A percentile compares a stretch with the other conserved stretches of the same genome.
phyloP scores from a whole-genome alignment of 2,329 filamentous ascomycete species.

The Chrysoporthe cubensis region DNA sequence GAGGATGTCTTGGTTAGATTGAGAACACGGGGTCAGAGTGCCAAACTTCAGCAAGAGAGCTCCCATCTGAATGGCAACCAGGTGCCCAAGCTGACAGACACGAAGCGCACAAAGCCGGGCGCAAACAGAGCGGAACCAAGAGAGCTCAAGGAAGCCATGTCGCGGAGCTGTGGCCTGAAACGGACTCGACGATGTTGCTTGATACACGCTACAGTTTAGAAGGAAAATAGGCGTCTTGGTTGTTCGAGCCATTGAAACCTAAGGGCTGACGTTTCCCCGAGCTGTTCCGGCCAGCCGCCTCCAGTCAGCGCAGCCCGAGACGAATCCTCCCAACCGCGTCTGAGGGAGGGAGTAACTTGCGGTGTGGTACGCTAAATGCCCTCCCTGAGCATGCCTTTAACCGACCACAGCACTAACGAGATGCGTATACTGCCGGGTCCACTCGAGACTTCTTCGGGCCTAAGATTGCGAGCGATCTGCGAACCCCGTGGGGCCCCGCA shows the following conservation, averaged over 20 bases:
- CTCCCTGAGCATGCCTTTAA: neutral
- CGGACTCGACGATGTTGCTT: neutral
- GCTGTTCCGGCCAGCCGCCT: neutral
- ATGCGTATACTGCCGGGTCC: neutral
- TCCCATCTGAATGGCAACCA: neutral
- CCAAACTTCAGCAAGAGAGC: neutral
- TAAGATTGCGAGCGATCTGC: neutral
- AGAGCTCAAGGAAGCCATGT: neutral
- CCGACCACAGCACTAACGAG: neutral
- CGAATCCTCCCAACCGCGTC: neutral
- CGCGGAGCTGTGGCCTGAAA: neutral
- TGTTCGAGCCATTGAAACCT: neutral
- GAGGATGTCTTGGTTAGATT: neutral
- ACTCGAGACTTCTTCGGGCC: neutral
- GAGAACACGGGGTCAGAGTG: neutral
- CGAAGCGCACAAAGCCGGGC: neutral
- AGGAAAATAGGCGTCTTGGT: neutral
- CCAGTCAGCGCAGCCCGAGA: neutral
- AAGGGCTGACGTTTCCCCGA: conserved; percentile 5
- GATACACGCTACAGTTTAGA: neutral
- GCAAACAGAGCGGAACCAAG: neutral
- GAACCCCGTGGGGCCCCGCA: neutral
- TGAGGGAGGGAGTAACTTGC: neutral
- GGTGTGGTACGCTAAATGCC: neutral
- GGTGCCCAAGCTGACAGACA: neutral